Evolutionary conservation across 1,284 basidiomycete species (phyloP).

Genomic region (Leccinum griseonigrum): DNA sequence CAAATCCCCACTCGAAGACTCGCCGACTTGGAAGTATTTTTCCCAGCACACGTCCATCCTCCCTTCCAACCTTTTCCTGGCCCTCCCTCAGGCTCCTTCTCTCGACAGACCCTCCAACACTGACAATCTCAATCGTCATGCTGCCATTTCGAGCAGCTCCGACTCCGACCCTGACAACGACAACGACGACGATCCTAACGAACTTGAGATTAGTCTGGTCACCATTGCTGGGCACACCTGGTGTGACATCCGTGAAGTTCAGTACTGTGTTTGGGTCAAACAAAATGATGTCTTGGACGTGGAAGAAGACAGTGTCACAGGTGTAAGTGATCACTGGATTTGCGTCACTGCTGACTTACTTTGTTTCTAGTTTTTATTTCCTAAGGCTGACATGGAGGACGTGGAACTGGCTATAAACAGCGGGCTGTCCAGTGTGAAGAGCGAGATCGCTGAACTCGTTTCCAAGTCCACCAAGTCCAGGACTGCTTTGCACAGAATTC

Average conservation of each 20-base stretch:
- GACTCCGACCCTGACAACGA: not conserved
- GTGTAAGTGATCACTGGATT: not conserved
- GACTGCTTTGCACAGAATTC: not conserved
- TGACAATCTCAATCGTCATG: not conserved
- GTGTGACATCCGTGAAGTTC: not conserved
- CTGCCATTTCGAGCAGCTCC: not conserved
- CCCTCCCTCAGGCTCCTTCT: too few relatives aligned
- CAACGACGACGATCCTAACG: not conserved
- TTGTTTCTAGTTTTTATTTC: not conserved
- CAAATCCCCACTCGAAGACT: not conserved
- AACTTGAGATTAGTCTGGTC: too few relatives aligned
- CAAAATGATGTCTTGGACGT: too few relatives aligned
- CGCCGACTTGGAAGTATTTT: too few relatives aligned
- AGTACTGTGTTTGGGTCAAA: too few relatives aligned
- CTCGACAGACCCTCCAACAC: not conserved
- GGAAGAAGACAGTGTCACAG: not conserved
- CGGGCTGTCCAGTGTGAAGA: not conserved
- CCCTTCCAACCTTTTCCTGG: too few relatives aligned
- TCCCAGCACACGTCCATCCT: too few relatives aligned
- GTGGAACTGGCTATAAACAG: not conserved
- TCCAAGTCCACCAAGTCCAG: not conserved
- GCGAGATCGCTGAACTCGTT: not conserved
- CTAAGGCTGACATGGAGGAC: not conserved
- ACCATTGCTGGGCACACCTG: not conserved
- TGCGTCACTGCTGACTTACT: not conserved